These are phyloP conservation scores for Ophiostoma fasciatum DNA, from an alignment of 2,329 filamentous ascomycete genomes.

Conservation along the genomic window DNA sequence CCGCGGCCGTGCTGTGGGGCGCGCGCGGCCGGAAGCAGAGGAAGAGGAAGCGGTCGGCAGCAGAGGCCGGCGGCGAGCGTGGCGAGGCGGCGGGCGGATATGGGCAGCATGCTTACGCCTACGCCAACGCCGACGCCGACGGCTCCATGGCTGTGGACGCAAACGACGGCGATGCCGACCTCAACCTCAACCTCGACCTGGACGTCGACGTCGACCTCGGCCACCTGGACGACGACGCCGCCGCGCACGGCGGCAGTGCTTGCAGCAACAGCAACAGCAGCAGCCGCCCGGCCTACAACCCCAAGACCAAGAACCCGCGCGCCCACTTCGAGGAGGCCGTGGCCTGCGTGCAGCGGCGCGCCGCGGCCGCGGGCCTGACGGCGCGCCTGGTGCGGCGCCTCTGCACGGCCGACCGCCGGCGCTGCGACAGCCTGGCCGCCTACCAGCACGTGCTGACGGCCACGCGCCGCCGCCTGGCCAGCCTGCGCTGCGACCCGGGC, in stretches of 20 bases:
- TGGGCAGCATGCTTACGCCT: too few species aligned
- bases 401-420: conserved; percentile 4
- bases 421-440: conserved; percentile 9
- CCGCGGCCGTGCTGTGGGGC: neutral
- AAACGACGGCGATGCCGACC: too few species aligned
- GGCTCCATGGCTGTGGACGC: too few species aligned
- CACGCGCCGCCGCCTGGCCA: conserved; percentile 5
- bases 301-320: conserved; percentile 3
- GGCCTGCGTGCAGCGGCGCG: conserved; percentile 3
- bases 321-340: conserved; percentile 8
- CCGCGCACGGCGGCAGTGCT: neutral
- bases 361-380: conserved; percentile 5
- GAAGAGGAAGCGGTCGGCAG: neutral
- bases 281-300: neutral
- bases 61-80: neutral
- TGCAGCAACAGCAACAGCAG: neutral
- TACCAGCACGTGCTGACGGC: conserved; percentile 9
- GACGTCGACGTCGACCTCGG: neutral
- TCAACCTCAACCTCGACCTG: too few species aligned
- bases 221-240: neutral
- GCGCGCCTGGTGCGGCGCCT: conserved; percentile 5
- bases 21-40: neutral
- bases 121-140: too few species aligned
- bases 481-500: conserved; percentile 7
- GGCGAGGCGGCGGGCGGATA: neutral